These are phyloP conservation scores for Helicostylum pulchrum DNA, from an alignment of 192 early-diverging fungal genomes.

Conservation along the genomic window DNA sequence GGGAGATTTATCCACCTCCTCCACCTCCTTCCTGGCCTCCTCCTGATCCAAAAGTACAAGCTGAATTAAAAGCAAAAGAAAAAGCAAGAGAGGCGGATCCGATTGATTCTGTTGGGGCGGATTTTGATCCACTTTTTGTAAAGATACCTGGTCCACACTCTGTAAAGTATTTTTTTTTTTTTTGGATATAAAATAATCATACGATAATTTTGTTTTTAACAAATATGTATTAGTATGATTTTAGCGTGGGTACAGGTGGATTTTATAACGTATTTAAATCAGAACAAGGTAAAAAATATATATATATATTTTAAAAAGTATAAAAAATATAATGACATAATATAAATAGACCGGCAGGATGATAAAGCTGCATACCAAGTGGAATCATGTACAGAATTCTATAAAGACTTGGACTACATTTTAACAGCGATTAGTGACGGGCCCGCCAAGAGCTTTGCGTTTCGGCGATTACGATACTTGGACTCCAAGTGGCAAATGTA, in stretches of 20 bases:
- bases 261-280: conserved; percentile 26
- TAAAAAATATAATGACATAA: no score
- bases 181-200: no score
- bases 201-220: no score
- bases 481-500: conserved; percentile 95
- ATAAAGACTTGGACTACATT: conserved; percentile 78
- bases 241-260: conserved; percentile 13
- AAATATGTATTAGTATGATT: conserved; percentile 8
- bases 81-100: conserved; percentile 33
- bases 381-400: conserved; percentile 63
- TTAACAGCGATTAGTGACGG: conserved; percentile 64
- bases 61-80: conserved; percentile 21
- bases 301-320: no score
- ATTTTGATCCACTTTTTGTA: conserved; percentile 39
- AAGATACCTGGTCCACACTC: conserved; percentile 39
- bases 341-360: not conserved
- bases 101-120: conserved; percentile 37
- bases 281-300: not conserved
- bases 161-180: not conserved
- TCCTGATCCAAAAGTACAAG: conserved; percentile 17
- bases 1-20: conserved; percentile 85
- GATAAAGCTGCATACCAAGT: conserved; percentile 19
- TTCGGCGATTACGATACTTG: conserved; percentile 81
- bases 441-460: conserved; percentile 91
- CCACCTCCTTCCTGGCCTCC: conserved; percentile 69